phyloP scores from a whole-genome alignment of 1,284 basidiomycete genomes.

The Takashimella koratensis region DNA sequence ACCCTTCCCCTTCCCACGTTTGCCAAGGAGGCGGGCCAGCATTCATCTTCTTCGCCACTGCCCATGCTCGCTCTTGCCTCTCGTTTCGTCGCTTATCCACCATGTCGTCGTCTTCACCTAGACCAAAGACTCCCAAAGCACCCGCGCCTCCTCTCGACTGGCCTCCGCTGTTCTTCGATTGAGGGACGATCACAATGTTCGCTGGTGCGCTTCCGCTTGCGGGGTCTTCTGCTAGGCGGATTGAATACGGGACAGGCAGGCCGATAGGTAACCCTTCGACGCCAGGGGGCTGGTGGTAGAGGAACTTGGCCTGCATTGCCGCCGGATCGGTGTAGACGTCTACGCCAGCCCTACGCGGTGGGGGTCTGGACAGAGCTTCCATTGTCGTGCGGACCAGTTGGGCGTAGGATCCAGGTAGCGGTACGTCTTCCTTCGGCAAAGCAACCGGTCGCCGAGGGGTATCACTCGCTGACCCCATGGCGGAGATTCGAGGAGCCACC shows the following conservation, averaged over 20 bases:
- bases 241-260: constrained; percentile 26
- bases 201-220: constrained; percentile 1
- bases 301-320: not conserved
- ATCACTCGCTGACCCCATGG: too few species aligned
- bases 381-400: not conserved
- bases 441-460: not conserved
- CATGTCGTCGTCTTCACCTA: constrained; percentile 4
- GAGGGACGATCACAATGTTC: constrained; percentile 8
- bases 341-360: too few species aligned
- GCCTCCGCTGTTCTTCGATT: not conserved
- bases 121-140: not conserved
- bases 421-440: not conserved
- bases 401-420: not conserved
- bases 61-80: not conserved
- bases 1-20: constrained; percentile 45
- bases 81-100: constrained; percentile 4
- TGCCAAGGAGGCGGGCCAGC: constrained; percentile 26
- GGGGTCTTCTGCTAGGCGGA: constrained; percentile 16
- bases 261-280: constrained; percentile 24
- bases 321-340: not conserved
- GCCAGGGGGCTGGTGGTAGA: not conserved
- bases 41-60: not conserved
- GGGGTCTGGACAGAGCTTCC: not conserved
- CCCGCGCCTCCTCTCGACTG: not conserved
- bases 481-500: not conserved